Evolutionary conservation across 2,329 filamentous ascomycete species (phyloP), one percentile per base, ranked within the genome.

Genomic region (Rutstroemia sp.): DNA sequence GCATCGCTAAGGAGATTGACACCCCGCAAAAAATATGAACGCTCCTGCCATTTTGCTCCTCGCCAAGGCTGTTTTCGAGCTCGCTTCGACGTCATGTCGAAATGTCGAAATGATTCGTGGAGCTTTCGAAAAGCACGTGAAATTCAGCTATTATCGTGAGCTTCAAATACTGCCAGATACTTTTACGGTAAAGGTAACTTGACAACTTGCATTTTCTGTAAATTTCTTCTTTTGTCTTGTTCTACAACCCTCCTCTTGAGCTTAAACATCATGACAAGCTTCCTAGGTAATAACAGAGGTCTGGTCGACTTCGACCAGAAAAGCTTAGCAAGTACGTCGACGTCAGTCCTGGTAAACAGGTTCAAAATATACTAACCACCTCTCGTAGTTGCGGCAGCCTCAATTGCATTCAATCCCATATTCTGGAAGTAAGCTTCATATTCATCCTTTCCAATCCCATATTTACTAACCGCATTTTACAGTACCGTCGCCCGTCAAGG

Each of bases 341-440:
- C 2, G 54, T 5, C 44, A 30, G 21, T 27, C 51, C 7, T 58
- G 53, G 34, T 47, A 58, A 44, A 40, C 30, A 48, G 61, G 62
- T 54, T 60, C 64, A 67, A 60, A 61, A 36, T 6, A 40, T 46
- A 42, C 54, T 57, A 27, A 57, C 14, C 51, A 53, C n/a, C 23
- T 57, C 44, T 57, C 34, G 45, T 63, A 96, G 92, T 94, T 64
- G 89, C 90, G 64, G 88, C 86, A 48, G 79, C 78, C 56, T 82
- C 88, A 53, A 95, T 99, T 73, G 80, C 86, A 49, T 97, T 99
- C 75, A 99, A 99, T 74, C 94, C 94, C 21, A 86, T 94, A n/a
- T 97, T 96, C 74, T 99, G 94, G 94, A 99, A 99, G 92, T 96
- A 80, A 78, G 89, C 80, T 53, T 59, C 46, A 51, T 58, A 61